phyloP scores from a whole-genome alignment of 306 rosid genomes.

The Senna tora region DNA sequence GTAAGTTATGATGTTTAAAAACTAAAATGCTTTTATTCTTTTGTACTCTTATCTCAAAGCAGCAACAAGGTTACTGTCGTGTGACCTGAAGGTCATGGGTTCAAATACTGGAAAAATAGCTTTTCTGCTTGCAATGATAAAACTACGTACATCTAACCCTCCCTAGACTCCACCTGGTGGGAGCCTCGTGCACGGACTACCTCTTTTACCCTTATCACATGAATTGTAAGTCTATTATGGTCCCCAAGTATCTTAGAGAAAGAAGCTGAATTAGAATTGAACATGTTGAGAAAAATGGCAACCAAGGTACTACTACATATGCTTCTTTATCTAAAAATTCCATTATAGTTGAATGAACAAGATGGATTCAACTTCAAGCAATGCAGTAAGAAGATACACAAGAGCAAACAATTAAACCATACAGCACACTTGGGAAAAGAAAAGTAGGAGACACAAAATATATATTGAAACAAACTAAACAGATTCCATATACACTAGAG shows the following conservation, averaged over 20 bases:
- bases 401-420: slow-evolving; percentile 32
- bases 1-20: background rate
- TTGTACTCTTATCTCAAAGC: too few species aligned
- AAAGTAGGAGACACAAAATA: slow-evolving; percentile 20
- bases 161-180: too few species aligned
- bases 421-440: slow-evolving; percentile 25
- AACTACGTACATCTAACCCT: too few species aligned
- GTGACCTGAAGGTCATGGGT: too few species aligned
- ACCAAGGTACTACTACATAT: background rate
- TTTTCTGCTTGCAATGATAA: too few species aligned
- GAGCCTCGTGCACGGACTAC: too few species aligned
- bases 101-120: too few species aligned
- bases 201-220: too few species aligned
- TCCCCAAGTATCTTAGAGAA: slow-evolving; percentile 24
- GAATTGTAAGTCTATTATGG: background rate
- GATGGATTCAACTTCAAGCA: slow-evolving; percentile 37
- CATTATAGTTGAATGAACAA: slow-evolving; percentile 27
- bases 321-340: slow-evolving; percentile 10
- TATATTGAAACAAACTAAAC: slow-evolving; percentile 27
- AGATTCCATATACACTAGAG: slow-evolving; percentile 39
- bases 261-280: slow-evolving; percentile 2
- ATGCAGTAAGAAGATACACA: slow-evolving; percentile 11
- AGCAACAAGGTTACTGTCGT: too few species aligned
- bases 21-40: background rate
- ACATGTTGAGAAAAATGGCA: background rate